Evolutionary conservation across 805 yeast genomes (phyloP).

Genomic region (Tetrapisispora fleetii): DNA sequence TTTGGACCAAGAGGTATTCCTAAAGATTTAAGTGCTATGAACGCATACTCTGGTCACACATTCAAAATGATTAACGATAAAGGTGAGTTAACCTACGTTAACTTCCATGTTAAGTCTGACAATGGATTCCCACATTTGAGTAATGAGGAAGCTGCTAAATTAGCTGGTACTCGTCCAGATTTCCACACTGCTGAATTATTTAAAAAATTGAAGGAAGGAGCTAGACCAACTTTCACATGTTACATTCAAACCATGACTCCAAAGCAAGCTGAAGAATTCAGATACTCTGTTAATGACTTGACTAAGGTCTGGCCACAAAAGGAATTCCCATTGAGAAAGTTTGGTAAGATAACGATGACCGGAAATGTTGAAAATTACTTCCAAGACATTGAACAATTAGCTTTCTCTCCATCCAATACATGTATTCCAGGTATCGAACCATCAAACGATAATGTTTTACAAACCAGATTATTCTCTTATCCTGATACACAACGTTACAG

Average conservation of each 20-base stretch:
- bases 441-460: constrained; percentile 68
- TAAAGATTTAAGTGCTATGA: constrained; percentile 42
- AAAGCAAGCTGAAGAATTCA: constrained; percentile 63
- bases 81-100: constrained; percentile 44
- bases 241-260: constrained; percentile 62
- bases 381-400: constrained; percentile 42
- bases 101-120: constrained; percentile 43
- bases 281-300: constrained; percentile 76
- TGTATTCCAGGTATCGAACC: constrained; percentile 69
- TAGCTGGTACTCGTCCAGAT: constrained; percentile 46
- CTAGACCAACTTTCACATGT: constrained; percentile 39
- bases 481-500: constrained; percentile 72
- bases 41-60: constrained; percentile 61
- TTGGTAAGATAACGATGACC: constrained; percentile 51
- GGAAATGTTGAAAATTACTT: constrained; percentile 48
- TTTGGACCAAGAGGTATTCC: constrained; percentile 57
- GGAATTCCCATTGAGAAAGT: constrained; percentile 73
- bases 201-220: constrained; percentile 37
- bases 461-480: constrained; percentile 66
- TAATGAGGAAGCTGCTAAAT: constrained; percentile 37
- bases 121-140: constrained; percentile 39
- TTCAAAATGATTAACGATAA: constrained; percentile 46
- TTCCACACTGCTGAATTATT: constrained; percentile 34
- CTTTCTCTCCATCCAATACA: constrained; percentile 60
- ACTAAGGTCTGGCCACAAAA: constrained; percentile 86